A percentile compares a stretch with the other conserved stretches of the same genome.
phyloP scores from a whole-genome alignment of 257 asterid species.

The Fraxinus anomala region DNA sequence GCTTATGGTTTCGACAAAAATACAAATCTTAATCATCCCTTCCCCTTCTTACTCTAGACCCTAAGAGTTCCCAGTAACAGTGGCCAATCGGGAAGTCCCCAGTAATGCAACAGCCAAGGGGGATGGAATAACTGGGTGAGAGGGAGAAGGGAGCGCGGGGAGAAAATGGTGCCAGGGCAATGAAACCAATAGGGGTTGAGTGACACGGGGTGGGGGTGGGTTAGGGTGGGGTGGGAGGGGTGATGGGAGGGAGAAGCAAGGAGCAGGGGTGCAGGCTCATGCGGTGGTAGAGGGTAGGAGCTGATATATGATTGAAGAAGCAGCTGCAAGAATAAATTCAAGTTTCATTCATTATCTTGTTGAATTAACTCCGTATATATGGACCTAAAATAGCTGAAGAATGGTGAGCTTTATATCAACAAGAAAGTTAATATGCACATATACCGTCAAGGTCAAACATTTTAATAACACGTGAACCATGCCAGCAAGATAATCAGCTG shows the following conservation, averaged over 20 bases:
- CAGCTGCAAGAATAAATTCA: background rate
- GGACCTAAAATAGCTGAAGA: background rate
- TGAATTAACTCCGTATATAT: background rate
- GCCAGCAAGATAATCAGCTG: background rate
- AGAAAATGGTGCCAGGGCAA: background rate
- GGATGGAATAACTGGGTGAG: background rate
- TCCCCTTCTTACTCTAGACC: background rate
- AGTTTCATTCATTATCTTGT: background rate
- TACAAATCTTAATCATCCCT: background rate
- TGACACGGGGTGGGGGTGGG: no score
- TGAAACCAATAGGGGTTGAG: background rate
- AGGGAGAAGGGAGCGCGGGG: background rate
- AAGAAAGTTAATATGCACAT: background rate
- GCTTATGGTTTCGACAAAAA: background rate
- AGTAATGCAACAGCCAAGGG: background rate
- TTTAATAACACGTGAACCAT: no score
- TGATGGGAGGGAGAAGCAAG: background rate
- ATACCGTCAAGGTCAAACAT: no score
- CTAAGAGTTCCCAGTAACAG: no score
- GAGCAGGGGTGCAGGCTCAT: background rate
- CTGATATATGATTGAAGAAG: background rate
- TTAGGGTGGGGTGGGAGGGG: background rate
- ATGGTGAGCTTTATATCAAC: background rate
- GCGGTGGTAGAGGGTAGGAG: background rate
- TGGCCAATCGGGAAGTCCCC: background rate